A percentile compares a stretch with the other conserved stretches of the same genome.
Conservation (phyloP, 176 grass and related monocot genomes). For the Eleusine indica region DNA sequence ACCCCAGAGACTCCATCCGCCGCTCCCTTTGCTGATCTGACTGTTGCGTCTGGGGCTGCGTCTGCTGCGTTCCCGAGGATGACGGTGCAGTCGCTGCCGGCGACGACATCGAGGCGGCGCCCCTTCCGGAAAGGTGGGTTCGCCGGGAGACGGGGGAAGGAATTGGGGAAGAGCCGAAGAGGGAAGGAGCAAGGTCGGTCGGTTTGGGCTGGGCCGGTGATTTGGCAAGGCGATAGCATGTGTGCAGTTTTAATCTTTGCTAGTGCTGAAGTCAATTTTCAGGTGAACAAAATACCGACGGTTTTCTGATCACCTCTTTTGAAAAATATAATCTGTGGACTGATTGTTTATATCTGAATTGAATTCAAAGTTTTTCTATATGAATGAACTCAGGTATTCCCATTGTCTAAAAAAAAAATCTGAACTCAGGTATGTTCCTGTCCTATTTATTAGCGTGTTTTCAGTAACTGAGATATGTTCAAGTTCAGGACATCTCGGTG, state of each 20-base stretch:
- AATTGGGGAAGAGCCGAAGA: neutral
- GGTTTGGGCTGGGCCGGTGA: constrained; percentile 16
- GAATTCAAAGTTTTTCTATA: no score
- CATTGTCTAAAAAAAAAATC: no score
- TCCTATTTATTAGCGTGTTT: no score
- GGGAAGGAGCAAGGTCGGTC: neutral
- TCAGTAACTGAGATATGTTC: no score
- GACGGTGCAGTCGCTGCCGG: constrained; percentile 30
- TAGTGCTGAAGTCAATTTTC: neutral
- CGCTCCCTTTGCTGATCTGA: constrained; percentile 44
- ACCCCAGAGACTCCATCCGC: constrained; percentile 88
- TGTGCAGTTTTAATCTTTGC: neutral
- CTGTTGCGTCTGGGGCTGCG: neutral
- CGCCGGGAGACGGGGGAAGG: neutral
- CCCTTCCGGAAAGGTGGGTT: neutral
- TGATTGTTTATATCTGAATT: no score
- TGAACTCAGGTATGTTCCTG: no score
- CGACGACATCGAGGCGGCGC: constrained; percentile 44
- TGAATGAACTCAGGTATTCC: no score
- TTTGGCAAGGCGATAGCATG: neutral
- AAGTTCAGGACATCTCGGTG: no score
- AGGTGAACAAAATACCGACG: neutral
- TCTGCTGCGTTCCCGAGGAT: neutral
- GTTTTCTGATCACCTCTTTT: no score
- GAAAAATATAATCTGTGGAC: no score